These are phyloP conservation scores for Selaginella moellendorffii DNA, from an alignment of 75 land plant genomes.

Conservation along the genomic window DNA sequence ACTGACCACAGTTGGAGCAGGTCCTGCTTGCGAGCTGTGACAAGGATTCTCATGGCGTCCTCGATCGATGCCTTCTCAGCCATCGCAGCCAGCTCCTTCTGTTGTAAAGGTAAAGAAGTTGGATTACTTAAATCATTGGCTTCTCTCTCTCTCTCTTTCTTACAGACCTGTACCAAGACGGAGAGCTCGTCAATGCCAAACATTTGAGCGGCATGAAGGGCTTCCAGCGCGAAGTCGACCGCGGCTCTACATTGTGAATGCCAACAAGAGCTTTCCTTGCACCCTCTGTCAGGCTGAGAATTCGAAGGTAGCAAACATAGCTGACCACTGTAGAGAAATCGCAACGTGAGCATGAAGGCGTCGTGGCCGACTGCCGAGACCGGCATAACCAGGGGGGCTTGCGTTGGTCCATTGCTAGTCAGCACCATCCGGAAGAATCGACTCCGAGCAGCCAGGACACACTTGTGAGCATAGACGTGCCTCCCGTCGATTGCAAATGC, in stretches of 20 bases:
- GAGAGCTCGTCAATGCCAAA: conserved; percentile 74
- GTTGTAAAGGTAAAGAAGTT: conserved; percentile 13
- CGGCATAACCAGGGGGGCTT: conserved; percentile 38
- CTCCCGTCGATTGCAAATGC: conserved; percentile 69
- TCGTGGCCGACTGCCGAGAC: conserved; percentile 85
- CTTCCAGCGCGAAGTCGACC: conserved; percentile 82
- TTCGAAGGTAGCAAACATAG: conserved; percentile 48
- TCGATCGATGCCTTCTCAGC: conserved; percentile 80
- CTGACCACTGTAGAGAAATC: conserved; percentile 80
- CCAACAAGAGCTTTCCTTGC: no score
- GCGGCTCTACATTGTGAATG: conserved; percentile 49
- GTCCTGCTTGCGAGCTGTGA: conserved; percentile 74
- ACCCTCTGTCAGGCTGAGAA: no score
- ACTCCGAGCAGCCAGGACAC: conserved; percentile 72
- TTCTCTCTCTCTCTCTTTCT: background rate
- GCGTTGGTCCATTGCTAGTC: conserved; percentile 26
- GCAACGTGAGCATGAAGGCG: conserved; percentile 69
- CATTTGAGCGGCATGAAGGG: conserved; percentile 60
- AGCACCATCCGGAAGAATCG: conserved; percentile 71
- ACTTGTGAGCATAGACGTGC: conserved; percentile 71
- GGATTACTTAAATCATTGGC: no score
- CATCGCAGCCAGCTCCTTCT: conserved; percentile 75
- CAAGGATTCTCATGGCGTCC: conserved; percentile 72
- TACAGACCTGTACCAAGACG: conserved; percentile 24
- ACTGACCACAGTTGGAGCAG: conserved; percentile 66